These are phyloP conservation scores for Diaporthe ilicicola DNA, from an alignment of 2,329 filamentous ascomycete genomes.

Conservation along the genomic window DNA sequence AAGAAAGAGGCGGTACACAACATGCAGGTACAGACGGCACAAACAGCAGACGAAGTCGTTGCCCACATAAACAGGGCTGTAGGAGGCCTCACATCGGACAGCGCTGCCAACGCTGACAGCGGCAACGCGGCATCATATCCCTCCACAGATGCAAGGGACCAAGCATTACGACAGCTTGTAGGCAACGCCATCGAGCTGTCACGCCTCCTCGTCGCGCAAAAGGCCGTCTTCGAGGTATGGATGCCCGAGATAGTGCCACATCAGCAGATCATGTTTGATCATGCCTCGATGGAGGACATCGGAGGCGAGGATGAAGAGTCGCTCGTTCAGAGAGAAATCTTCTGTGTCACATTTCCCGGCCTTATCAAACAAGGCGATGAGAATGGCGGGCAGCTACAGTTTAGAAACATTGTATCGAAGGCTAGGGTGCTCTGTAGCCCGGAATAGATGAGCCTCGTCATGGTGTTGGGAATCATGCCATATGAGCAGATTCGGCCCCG, in stretches of 20 bases:
- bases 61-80: constrained; percentile 58
- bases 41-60: constrained; percentile 53
- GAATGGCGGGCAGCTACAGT: constrained; percentile 67
- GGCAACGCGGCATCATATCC: constrained; percentile 35
- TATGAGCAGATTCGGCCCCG: constrained; percentile 1
- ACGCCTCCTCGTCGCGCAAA: constrained; percentile 64
- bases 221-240: constrained; percentile 63
- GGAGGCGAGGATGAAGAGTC: constrained; percentile 68
- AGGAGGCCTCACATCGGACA: constrained; percentile 55
- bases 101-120: constrained; percentile 35
- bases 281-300: constrained; percentile 71
- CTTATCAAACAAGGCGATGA: constrained; percentile 73
- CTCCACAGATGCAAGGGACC: constrained; percentile 55
- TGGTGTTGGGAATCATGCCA: constrained; percentile 12
- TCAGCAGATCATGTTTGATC: constrained; percentile 64
- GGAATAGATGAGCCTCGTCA: constrained; percentile 45
- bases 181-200: constrained; percentile 63
- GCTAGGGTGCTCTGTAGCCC: constrained; percentile 69
- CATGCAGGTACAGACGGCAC: constrained; percentile 55
- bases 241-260: constrained; percentile 64
- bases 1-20: constrained; percentile 59
- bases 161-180: constrained; percentile 62
- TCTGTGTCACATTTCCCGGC: constrained; percentile 71
- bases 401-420: constrained; percentile 71
- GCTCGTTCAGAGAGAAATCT: constrained; percentile 61